A percentile compares a stretch with the other conserved stretches of the same genome.
Conservation (phyloP, 139 green algal genomes). For the Gonium pectorale region DNA sequence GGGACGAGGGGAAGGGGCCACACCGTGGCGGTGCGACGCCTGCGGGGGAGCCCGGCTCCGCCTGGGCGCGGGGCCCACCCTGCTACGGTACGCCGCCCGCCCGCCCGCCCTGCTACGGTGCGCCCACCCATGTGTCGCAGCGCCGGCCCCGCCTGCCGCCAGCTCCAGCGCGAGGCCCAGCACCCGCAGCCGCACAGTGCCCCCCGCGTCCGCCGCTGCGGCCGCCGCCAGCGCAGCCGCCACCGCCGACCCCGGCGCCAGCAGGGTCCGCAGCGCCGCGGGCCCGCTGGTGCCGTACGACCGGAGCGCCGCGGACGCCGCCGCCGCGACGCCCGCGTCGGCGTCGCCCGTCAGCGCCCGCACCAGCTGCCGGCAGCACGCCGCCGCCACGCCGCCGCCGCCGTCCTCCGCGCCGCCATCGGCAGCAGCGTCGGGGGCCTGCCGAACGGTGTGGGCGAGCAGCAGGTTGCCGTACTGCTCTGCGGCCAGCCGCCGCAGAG, state of each 20-base stretch:
- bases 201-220: not conserved
- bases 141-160: not conserved
- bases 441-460: not conserved
- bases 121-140: not conserved
- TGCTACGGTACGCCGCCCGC: not conserved
- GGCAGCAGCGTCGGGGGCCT: not conserved
- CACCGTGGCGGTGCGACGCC: not conserved
- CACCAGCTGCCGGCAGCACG: conserved; percentile 7
- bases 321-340: not conserved
- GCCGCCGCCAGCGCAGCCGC: conserved; percentile 9
- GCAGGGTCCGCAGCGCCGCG: conserved; percentile 2
- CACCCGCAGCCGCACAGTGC: conserved; percentile 33
- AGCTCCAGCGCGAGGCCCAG: conserved; percentile 20
- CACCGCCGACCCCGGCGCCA: not conserved
- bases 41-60: too few relatives aligned
- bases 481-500: conserved; percentile 12
- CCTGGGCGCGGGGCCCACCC: not conserved
- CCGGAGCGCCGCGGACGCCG: not conserved
- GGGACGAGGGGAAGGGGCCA: not conserved
- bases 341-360: conserved; percentile 6
- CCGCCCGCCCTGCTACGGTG: not conserved
- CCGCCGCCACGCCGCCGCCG: not conserved
- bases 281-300: not conserved
- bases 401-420: not conserved
- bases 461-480: conserved; percentile 39